Percentiles rank a stretch among this genome's conserved stretches.
Conservation (phyloP, 2,329 filamentous ascomycete species). For the Cryphonectria carpinicola region DNA sequence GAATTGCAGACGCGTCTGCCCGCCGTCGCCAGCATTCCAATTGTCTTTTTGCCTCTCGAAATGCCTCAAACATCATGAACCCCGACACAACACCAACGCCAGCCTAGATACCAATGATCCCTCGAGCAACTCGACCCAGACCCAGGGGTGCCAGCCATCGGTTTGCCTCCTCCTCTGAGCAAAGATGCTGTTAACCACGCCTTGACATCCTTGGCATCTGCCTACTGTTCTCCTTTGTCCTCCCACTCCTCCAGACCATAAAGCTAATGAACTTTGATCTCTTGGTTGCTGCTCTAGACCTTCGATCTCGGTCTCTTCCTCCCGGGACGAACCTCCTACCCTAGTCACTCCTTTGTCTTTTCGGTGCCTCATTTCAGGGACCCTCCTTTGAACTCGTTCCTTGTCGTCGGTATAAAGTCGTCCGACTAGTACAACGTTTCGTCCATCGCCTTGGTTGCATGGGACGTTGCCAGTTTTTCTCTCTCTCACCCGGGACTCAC, state of each 20-base stretch:
- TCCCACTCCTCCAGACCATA: conserved; percentile 5
- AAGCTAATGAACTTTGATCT: conserved; percentile 21
- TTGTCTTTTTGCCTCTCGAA: neutral
- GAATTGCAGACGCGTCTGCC: neutral
- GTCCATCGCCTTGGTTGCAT: neutral
- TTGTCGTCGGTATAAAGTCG: neutral
- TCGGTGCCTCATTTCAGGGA: neutral
- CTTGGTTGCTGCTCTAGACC: conserved; percentile 13
- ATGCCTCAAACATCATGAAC: conserved; percentile 1
- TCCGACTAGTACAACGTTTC: conserved; percentile 1
- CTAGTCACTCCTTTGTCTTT: conserved; percentile 23
- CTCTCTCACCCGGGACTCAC: neutral
- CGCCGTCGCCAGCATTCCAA: conserved; percentile 23
- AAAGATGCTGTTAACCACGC: conserved; percentile 11
- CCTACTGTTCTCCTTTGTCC: conserved; percentile 17
- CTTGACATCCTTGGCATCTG: neutral
- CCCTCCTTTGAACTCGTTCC: neutral
- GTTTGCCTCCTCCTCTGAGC: conserved; percentile 11
- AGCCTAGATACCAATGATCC: conserved; percentile 18
- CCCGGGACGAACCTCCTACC: conserved; percentile 16
- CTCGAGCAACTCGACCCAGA: conserved; percentile 21
- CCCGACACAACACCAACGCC: conserved; percentile 16
- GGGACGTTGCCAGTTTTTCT: neutral
- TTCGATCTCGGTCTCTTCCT: conserved; percentile 5
- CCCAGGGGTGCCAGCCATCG: neutral